Evolutionary conservation across 371 early-diverging fungal genomes (phyloP), one percentile per base, ranked within the genome.

Genomic region (Nosema granulosis): DNA sequence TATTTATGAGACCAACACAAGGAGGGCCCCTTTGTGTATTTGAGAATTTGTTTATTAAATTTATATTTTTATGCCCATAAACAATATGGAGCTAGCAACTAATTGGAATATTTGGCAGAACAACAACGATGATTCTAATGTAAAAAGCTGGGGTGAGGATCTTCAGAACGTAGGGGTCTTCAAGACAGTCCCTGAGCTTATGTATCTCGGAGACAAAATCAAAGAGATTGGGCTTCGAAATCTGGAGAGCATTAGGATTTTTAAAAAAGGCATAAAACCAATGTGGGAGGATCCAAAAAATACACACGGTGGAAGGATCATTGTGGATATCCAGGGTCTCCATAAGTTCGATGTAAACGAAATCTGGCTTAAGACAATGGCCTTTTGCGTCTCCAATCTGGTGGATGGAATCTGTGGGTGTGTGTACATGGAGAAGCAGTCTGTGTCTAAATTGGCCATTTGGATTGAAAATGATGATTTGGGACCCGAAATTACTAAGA

Each of bases 231-330:
- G 89, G 74, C 88, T 91, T n/a, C 88, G 88, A 58, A 90, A 92
- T 56, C 90, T 90, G 52, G 88, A 93, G 59, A 93, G 95, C 87
- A 92, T 93, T 82, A 94, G 95, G 79, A 84, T 97, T 70, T 97
- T 98, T 90, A 92, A 93, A 85, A 88, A 91, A 74, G 95, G 93
- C 34, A 88, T 98, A 74, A 89, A 90, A 85, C 99, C 99, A n/a
- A 91, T 91, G 90, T 97, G 99, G 97, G 99, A 98, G 87, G 97
- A 98, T 83, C 84, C 89, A n/a, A 89, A 87, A 54, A 98, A 98
- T 87, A 88, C 87, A 50, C 86, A 91, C 50, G 99, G 99, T 80
- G 97, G 97, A 35, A 93, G 94, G 83, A 94, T 96, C 90, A 89
- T 91, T 62, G 85, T 92, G 65, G 89, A 90, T 75, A 83, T 95